Conservation (phyloP, 139 green algal species). For the Chlamydomonas incerta region DNA sequence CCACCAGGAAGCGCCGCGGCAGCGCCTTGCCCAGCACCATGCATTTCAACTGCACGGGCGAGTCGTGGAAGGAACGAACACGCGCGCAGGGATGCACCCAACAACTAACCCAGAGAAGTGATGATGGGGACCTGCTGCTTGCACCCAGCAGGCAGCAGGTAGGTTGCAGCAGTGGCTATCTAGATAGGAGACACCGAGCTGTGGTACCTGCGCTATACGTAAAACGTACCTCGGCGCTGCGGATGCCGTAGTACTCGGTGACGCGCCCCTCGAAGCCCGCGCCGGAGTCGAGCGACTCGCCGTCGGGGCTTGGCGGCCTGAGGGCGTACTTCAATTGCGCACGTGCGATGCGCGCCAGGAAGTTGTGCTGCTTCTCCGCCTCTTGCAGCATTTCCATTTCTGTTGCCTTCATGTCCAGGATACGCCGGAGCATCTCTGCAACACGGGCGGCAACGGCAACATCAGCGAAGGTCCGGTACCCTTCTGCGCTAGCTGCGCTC, state of each 20-base stretch:
- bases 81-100: neutral
- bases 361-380: neutral
- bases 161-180: neutral
- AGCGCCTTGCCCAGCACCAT: slow-evolving; percentile 8
- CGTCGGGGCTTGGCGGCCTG: neutral
- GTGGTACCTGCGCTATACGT: neutral
- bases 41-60: neutral
- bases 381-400: neutral
- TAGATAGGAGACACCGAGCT: neutral
- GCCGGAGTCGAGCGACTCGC: neutral
- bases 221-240: too few relatives aligned
- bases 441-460: neutral
- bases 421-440: neutral
- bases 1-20: neutral
- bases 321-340: neutral
- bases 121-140: neutral
- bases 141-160: neutral
- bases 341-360: neutral
- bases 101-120: neutral
- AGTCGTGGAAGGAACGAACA: too few relatives aligned
- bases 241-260: neutral
- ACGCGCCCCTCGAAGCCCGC: neutral
- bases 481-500: too few relatives aligned
- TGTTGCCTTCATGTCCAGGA: neutral
- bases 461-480: too few relatives aligned